Evolutionary conservation across 768 basidiomycete species (phyloP), one percentile per base, ranked within the genome.

Genomic region (Gloeophyllum trabeum): DNA sequence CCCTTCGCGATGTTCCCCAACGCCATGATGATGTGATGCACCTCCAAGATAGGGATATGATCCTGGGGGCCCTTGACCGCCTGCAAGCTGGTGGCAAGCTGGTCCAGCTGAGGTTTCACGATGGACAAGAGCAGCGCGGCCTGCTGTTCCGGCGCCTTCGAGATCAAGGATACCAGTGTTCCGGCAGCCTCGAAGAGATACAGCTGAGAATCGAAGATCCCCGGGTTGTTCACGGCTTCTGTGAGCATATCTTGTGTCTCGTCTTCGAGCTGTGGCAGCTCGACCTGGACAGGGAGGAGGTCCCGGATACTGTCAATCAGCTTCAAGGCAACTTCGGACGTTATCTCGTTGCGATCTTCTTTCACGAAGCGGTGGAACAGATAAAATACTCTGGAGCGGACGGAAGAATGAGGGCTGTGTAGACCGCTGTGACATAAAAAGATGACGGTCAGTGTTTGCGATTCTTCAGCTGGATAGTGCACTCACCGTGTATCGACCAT

Each of bases 151-250:
- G 81, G 71, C 6, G 63, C 67, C 45, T 74, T 78, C 56, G 61
- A 77, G 30, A 89, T 66, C n/a, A 89, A 59, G 12, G 87, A 88
- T 40, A 87, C 75, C 25, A 98, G 73, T 7, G 73, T 82, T 21
- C 96, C 96, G 20, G 80, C 74, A 0, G 91, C 81, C 62, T 99
- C 96, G 57, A 90, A 99, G 6, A 99, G 72, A 58, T 97, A 94
- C 19, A 98, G 67, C 57, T 99, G 96, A 10, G 89, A 77, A 48
- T 90, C 83, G 55, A 97, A 93, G 34, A 78, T 61, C 3, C 69
- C 64, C 10, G 86, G 71, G 41, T 77, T 76, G 39, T 75, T 77
- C 35, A 89, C 76, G 1, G 89, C 85, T 57, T 94, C 93, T 14
- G 76, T 65, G 21, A 99, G 71, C 14, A 81, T 56, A 51, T 88